Evolutionary conservation across 139 green algal species (phyloP).

Genomic region (Trebouxia sp.): DNA sequence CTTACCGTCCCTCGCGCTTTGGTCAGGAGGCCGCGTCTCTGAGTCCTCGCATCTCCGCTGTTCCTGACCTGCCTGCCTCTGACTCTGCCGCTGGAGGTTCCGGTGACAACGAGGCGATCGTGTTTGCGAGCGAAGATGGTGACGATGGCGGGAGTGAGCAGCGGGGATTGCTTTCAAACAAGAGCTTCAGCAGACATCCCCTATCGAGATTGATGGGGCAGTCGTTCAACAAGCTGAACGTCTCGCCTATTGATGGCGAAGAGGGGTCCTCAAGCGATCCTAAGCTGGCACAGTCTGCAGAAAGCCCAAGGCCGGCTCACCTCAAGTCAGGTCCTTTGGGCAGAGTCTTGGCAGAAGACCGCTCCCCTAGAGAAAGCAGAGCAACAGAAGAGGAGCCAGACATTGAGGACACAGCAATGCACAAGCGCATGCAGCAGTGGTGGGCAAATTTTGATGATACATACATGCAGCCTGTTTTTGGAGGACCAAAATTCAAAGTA

Average conservation of each 20-base stretch:
- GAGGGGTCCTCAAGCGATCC: background rate
- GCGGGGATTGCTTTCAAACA: background rate
- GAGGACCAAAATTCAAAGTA: slow-evolving; percentile 18
- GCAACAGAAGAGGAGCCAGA: slow-evolving; percentile 20
- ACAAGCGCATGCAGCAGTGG: slow-evolving; percentile 31
- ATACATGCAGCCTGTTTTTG: slow-evolving; percentile 49
- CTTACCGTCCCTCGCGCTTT: slow-evolving; percentile 9
- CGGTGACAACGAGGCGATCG: slow-evolving; percentile 19
- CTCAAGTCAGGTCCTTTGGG: background rate
- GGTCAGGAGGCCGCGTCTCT: slow-evolving; percentile 11
- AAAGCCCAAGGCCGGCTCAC: background rate
- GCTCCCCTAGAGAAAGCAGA: slow-evolving; percentile 2
- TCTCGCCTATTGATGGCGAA: background rate
- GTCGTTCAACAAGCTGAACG: slow-evolving; percentile 11
- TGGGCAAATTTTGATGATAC: slow-evolving; percentile 56
- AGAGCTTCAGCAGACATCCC: background rate
- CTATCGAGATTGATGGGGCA: background rate
- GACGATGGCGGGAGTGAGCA: background rate
- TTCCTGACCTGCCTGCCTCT: background rate
- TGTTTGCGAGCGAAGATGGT: slow-evolving; percentile 10
- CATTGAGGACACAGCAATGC: slow-evolving; percentile 21
- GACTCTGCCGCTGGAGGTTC: background rate
- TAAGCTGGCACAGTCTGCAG: background rate
- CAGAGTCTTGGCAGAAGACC: background rate
- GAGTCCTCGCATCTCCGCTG: slow-evolving; percentile 2